Evolutionary conservation across 371 early-diverging fungal species (phyloP).

Genomic region (Blakeslea trispora): DNA sequence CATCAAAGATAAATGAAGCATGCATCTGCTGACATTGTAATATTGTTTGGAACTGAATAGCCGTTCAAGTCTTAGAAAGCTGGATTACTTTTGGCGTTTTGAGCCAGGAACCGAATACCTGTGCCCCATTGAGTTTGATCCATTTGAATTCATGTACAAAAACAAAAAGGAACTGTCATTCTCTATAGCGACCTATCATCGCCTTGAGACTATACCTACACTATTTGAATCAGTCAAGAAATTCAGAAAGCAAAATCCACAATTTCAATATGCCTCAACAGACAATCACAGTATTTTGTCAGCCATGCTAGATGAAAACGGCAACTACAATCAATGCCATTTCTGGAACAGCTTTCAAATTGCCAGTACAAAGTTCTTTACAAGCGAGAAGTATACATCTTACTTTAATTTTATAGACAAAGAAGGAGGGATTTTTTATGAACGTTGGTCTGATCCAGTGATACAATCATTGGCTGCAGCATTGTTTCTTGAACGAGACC

Average conservation of each 20-base stretch:
- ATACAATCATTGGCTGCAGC: slow-evolving; percentile 89
- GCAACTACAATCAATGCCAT: slow-evolving; percentile 69
- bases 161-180: slow-evolving; percentile 72
- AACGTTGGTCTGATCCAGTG: slow-evolving; percentile 64
- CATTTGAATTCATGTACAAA: slow-evolving; percentile 76
- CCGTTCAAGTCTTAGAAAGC: slow-evolving; percentile 1
- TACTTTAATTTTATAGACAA: slow-evolving; percentile 84
- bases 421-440: slow-evolving; percentile 89
- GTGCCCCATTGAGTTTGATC: slow-evolving; percentile 85
- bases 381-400: slow-evolving; percentile 61
- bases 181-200: slow-evolving; percentile 69
- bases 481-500: slow-evolving; percentile 72
- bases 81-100: slow-evolving; percentile 86
- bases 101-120: slow-evolving; percentile 81
- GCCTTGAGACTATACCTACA: slow-evolving; percentile 70
- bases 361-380: slow-evolving; percentile 35
- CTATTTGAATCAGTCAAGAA: slow-evolving; percentile 64
- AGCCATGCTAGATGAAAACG: slow-evolving; percentile 31
- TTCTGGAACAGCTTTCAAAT: slow-evolving; percentile 85
- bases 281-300: slow-evolving; percentile 24
- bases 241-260: slow-evolving; percentile 53
- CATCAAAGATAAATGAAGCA: neutral
- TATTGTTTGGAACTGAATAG: too few relatives aligned
- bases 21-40: neutral
- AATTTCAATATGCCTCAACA: slow-evolving; percentile 15